phyloP scores from a whole-genome alignment of 805 yeast species.

The Limtongia smithiae region DNA sequence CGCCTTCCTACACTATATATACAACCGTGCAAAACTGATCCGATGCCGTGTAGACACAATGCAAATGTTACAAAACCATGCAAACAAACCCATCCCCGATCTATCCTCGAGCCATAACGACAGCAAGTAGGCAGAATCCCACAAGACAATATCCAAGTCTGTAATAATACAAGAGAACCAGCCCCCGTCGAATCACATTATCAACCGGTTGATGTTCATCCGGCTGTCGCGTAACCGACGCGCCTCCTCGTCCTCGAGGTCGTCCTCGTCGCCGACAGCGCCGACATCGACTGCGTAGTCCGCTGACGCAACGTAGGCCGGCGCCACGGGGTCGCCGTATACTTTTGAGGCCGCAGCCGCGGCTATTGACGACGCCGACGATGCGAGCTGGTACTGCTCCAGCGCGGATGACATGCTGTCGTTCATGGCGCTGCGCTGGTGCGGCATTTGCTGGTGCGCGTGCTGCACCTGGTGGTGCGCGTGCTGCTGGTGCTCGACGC shows the following conservation, averaged over 20 bases:
- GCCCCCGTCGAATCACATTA: no score
- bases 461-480: background rate
- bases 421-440: background rate
- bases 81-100: no score
- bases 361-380: background rate
- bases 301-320: conserved; percentile 10
- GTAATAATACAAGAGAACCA: no score
- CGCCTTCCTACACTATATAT: no score
- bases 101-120: no score
- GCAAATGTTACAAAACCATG: no score
- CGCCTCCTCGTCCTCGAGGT: conserved; percentile 19
- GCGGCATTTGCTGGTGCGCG: background rate
- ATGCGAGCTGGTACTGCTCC: background rate
- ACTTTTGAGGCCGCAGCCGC: background rate
- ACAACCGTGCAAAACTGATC: no score
- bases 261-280: conserved; percentile 3
- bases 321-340: no score
- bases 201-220: conserved; percentile 24
- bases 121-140: no score
- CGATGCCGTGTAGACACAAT: no score
- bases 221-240: conserved; percentile 22
- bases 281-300: conserved; percentile 1
- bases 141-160: no score
- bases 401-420: background rate
- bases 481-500: background rate